phyloP scores from a whole-genome alignment of 441 rosid genomes.

The Melastoma candidum region DNA sequence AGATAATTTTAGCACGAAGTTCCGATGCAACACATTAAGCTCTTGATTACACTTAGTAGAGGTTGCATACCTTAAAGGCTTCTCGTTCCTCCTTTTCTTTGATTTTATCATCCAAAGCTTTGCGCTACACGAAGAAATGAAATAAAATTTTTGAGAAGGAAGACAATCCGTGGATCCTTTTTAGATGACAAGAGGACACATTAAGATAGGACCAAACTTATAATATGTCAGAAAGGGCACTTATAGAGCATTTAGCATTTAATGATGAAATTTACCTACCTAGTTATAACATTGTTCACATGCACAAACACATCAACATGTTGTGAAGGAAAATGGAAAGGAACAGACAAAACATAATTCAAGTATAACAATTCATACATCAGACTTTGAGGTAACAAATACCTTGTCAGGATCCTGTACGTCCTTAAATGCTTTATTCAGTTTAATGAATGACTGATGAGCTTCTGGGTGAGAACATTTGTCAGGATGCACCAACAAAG shows the following conservation, averaged over 20 bases:
- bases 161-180: no score
- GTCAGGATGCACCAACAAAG: slow-evolving; percentile 93
- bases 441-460: slow-evolving; percentile 66
- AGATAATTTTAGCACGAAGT: not conserved
- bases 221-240: no score
- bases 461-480: slow-evolving; percentile 96
- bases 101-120: slow-evolving; percentile 78
- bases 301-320: no score
- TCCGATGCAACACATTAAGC: no score
- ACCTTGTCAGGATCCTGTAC: slow-evolving; percentile 86
- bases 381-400: slow-evolving; percentile 6
- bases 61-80: slow-evolving; percentile 60
- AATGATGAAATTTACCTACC: no score
- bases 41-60: slow-evolving; percentile 3
- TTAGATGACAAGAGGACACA: no score
- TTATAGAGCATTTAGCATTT: no score
- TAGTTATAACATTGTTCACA: no score
- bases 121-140: slow-evolving; percentile 44
- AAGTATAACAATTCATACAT: slow-evolving; percentile 2
- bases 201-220: no score
- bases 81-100: slow-evolving; percentile 82
- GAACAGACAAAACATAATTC: slow-evolving; percentile 3
- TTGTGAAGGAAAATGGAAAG: not conserved
- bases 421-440: slow-evolving; percentile 85
- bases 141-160: not conserved